Conservation (phyloP, 2,329 filamentous ascomycete species). For the Beauveria pseudobassiana region DNA sequence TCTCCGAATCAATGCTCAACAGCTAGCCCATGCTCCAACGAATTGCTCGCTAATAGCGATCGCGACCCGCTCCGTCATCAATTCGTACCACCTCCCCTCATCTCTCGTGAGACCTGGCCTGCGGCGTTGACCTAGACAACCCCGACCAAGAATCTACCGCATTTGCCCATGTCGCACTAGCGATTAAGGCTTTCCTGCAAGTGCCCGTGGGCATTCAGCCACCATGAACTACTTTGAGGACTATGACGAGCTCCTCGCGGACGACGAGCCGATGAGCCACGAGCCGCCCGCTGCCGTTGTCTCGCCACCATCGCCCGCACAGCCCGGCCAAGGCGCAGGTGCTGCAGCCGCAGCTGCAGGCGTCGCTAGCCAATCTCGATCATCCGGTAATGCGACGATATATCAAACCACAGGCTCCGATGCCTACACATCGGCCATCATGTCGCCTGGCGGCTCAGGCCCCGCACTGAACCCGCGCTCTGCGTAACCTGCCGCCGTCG, state of each 20-base stretch:
- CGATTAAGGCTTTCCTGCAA: neutral
- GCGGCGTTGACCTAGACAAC: neutral
- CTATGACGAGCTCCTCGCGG: conserved; percentile 1
- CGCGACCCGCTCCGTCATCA: neutral
- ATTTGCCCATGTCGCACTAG: conserved; percentile 1
- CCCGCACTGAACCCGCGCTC: conserved; percentile 39
- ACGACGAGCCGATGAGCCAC: neutral
- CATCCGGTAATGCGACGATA: conserved; percentile 28
- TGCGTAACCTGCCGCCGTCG: conserved; percentile 45
- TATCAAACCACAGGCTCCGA: conserved; percentile 34
- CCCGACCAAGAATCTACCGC: neutral
- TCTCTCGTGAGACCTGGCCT: neutral
- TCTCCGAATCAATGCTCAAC: neutral
- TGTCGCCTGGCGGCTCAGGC: conserved; percentile 24
- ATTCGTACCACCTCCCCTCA: neutral
- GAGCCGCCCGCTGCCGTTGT: neutral
- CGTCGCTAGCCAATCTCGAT: conserved; percentile 15
- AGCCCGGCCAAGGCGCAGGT: neutral
- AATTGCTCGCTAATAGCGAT: neutral
- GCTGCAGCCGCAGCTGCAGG: neutral
- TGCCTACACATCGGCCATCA: conserved; percentile 29
- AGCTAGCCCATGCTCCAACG: neutral
- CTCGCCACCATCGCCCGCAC: conserved; percentile 1
- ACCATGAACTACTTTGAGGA: conserved; percentile 11
- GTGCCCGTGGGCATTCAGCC: neutral